phyloP scores from a whole-genome alignment of 305 asterid genomes.

The Solanum hybrid region DNA sequence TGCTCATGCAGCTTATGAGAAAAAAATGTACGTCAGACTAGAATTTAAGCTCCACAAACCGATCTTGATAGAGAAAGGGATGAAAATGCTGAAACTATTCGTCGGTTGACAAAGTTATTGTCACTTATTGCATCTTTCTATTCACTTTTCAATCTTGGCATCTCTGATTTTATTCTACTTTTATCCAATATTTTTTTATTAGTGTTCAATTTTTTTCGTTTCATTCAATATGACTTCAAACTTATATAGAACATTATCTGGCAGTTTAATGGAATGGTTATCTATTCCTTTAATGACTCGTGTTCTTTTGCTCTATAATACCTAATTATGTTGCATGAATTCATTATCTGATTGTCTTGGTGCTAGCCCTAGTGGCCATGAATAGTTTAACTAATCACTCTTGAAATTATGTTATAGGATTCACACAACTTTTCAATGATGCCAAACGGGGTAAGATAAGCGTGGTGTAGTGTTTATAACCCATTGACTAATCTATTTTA shows the following conservation, averaged over 20 bases:
- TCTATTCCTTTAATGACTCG: not conserved
- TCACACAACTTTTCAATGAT: not conserved
- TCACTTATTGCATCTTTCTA: not conserved
- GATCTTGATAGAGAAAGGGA: not conserved
- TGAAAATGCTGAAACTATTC: not conserved
- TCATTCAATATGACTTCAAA: not conserved
- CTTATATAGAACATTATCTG: not conserved
- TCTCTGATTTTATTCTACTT: not conserved
- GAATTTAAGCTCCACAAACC: not conserved
- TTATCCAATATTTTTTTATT: not conserved
- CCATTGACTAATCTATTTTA: not conserved
- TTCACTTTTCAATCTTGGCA: not conserved
- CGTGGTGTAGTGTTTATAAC: not conserved
- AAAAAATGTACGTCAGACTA: not conserved
- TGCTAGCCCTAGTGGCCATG: not conserved
- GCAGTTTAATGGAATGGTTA: not conserved
- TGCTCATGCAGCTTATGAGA: not conserved
- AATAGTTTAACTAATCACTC: not conserved
- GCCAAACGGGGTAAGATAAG: not conserved
- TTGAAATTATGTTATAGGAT: not conserved
- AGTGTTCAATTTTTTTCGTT: not conserved
- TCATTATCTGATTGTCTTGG: not conserved
- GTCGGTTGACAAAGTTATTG: not conserved
- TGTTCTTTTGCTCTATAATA: not conserved
- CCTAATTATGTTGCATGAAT: not conserved